A percentile compares a stretch with the other conserved stretches of the same genome.
Conservation (phyloP, 116 monocot species). For the Thalassia testudinum region DNA sequence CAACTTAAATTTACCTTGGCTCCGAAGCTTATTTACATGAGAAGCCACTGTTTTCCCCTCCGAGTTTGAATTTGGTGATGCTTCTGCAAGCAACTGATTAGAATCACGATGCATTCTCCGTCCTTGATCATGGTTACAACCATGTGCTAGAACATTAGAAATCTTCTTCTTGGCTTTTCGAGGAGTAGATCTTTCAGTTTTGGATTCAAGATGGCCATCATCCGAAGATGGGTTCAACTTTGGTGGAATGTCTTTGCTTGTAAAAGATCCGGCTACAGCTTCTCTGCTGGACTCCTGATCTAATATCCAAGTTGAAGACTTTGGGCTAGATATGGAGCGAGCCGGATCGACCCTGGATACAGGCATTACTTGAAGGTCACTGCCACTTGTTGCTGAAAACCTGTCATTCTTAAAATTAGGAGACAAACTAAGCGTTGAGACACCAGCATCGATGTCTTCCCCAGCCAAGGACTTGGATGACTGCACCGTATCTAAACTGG, state of each 20-base stretch:
- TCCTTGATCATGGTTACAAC: too few relatives aligned
- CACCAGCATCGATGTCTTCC: constrained; percentile 13
- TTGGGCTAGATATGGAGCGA: constrained; percentile 7
- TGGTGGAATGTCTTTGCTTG: too few relatives aligned
- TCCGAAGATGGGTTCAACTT: too few relatives aligned
- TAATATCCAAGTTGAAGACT: constrained; percentile 20
- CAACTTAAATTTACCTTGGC: constrained; percentile 16
- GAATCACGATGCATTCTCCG: not conserved
- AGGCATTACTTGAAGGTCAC: constrained; percentile 4
- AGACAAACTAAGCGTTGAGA: constrained; percentile 14
- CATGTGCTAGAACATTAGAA: not conserved
- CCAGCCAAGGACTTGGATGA: constrained; percentile 24
- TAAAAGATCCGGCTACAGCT: too few relatives aligned
- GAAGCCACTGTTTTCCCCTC: not conserved
- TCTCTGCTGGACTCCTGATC: not conserved
- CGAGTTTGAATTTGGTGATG: not conserved
- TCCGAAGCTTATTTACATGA: constrained; percentile 4
- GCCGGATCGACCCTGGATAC: constrained; percentile 9
- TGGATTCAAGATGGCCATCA: not conserved
- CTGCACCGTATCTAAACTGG: constrained; percentile 7
- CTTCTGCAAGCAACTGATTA: not conserved
- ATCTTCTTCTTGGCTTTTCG: constrained; percentile 21
- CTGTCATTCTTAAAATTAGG: constrained; percentile 31
- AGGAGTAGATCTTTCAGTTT: constrained; percentile 7
- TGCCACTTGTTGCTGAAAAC: constrained; percentile 6